phyloP scores from a whole-genome alignment of 2,329 filamentous ascomycete species.

The Phialocephala sp. region DNA sequence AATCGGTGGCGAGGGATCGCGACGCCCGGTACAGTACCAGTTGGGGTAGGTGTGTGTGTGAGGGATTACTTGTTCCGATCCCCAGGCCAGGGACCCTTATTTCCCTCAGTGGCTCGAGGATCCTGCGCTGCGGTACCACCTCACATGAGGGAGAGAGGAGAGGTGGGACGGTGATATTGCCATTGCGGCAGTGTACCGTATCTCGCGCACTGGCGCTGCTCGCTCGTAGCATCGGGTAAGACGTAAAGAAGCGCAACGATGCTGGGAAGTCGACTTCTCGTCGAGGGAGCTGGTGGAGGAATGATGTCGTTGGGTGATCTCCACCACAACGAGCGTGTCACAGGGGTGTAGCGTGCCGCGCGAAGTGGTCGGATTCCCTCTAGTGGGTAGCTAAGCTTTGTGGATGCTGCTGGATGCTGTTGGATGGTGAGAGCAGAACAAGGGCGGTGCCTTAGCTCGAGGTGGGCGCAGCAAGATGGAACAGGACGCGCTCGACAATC shows the following conservation, averaged over 20 bases:
- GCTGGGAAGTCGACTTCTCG: no score
- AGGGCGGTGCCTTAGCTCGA: background rate
- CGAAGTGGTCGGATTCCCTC: slow-evolving; percentile 6
- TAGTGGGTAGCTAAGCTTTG: slow-evolving; percentile 33
- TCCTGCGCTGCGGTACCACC: background rate
- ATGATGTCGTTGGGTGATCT: slow-evolving; percentile 33
- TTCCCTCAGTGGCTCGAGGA: background rate
- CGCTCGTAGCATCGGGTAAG: slow-evolving; percentile 2
- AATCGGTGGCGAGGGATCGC: slow-evolving; percentile 8
- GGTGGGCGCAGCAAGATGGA: background rate
- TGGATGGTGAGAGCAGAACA: background rate
- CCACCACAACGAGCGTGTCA: slow-evolving; percentile 13
- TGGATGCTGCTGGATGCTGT: slow-evolving; percentile 18
- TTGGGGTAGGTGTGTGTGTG: slow-evolving; percentile 3
- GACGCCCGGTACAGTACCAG: slow-evolving; percentile 5
- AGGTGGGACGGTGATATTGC: background rate
- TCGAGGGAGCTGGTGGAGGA: background rate
- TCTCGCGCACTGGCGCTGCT: background rate
- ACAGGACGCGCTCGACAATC: no score
- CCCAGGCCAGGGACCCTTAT: background rate
- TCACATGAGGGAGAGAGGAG: background rate
- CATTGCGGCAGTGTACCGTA: slow-evolving; percentile 21
- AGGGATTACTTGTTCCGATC: slow-evolving; percentile 13
- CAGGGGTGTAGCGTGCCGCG: slow-evolving; percentile 6
- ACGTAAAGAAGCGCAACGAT: slow-evolving; percentile 15